These are phyloP conservation scores for Rhodotorula graminis DNA, from an alignment of 768 basidiomycete genomes.

Conservation along the genomic window DNA sequence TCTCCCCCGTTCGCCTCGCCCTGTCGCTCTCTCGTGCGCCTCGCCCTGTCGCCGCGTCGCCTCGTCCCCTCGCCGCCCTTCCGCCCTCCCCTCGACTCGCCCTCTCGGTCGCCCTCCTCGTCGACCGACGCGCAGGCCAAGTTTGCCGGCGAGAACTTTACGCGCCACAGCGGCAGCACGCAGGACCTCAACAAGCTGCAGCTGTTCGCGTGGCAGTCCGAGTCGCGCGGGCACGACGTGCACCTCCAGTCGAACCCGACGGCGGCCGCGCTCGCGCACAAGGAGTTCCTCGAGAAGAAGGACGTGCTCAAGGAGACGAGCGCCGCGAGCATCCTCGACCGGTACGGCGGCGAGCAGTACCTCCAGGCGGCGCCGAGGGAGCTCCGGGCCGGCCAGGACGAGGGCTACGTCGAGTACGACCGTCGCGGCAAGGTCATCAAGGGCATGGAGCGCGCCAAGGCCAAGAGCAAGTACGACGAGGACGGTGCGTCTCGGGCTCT, in stretches of 20 bases:
- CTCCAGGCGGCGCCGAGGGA: slow-evolving; percentile 85
- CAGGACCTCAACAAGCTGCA: slow-evolving; percentile 85
- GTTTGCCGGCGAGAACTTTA: slow-evolving; percentile 96
- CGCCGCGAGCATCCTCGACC: slow-evolving; percentile 81
- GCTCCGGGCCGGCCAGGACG: slow-evolving; percentile 88
- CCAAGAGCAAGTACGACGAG: slow-evolving; percentile 88
- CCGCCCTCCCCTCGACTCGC: no score
- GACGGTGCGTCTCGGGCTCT: slow-evolving; percentile 59
- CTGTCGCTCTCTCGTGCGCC: no score
- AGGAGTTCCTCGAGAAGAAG: slow-evolving; percentile 87
- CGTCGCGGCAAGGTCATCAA: slow-evolving; percentile 83
- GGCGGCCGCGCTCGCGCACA: slow-evolving; percentile 83
- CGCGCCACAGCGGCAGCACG: slow-evolving; percentile 86
- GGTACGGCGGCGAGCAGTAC: slow-evolving; percentile 92
- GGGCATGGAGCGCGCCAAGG: slow-evolving; percentile 81
- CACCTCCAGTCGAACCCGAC: slow-evolving; percentile 96
- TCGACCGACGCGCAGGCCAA: slow-evolving; percentile 55
- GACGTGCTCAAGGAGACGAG: slow-evolving; percentile 81
- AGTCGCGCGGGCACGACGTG: slow-evolving; percentile 85
- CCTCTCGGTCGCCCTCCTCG: neutral
- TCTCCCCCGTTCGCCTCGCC: no score
- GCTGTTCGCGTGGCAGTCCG: slow-evolving; percentile 95
- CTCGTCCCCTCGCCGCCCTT: no score
- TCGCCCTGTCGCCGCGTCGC: no score
- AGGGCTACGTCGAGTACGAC: slow-evolving; percentile 96